Evolutionary conservation across 129 eudicot species (phyloP), one percentile per base, ranked within the genome.

Genomic region (Saposhnikovia divaricata): DNA sequence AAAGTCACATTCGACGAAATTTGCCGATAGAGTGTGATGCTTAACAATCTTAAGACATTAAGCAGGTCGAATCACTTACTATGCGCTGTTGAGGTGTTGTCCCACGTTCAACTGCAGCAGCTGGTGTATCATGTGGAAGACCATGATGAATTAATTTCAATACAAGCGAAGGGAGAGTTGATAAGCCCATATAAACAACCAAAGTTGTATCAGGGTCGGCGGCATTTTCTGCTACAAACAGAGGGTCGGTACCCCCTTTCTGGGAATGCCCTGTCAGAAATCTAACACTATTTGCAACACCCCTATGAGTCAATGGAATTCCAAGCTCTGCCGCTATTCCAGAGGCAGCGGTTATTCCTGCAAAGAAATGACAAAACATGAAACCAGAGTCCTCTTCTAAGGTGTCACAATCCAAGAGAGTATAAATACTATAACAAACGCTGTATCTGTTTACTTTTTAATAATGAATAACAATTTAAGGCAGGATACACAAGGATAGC

Each of bases 331-430:
- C 98, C 59, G 98, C 92, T 85, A 95, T 95, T 72, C 98, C 98
- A 44, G 98, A 95, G 75, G 98, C 98, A 69, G 98, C 97, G 65
- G 98, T 95, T 80, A 95, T 95, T 78, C 98, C 98, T 95, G 83
- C 43, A 86, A 84, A 76, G 28, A 31, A 57, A 18, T 47, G 27
- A 42, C 15, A 45, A 2, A 63, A 57, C 69, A 18, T 78, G 31
- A 39, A 55, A 5, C 19, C 77, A 27, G 25, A 28, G 44, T 51
- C 39, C 77, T 31, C 37, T 71, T 34, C 39, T 10, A 71, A 72
- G 53, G 53, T 72, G 21, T 23, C 16, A 21, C 46, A 9, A 19
- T 59, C 31, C 55, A 50, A 50, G 23, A 50, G 21, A 46, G 6
- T 15, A 50, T 15, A 50, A 4, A 50, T 50, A 6, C 6, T 14